Evolutionary conservation across 139 green algal species (phyloP).

Genomic region (Haematococcus lacustris): DNA sequence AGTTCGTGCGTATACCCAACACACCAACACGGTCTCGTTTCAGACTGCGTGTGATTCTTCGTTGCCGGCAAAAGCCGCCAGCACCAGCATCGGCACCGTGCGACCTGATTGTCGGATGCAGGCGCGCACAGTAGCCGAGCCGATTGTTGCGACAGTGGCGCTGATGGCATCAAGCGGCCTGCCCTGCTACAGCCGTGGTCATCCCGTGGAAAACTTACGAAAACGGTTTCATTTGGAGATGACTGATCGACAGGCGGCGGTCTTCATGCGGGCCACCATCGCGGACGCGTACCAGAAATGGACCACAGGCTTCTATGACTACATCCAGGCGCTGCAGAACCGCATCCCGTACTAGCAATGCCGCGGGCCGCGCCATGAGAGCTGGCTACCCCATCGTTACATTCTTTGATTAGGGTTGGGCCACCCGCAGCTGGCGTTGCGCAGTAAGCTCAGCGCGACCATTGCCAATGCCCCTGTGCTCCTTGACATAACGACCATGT

Average conservation of each 20-base stretch:
- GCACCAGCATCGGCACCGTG: too few relatives aligned
- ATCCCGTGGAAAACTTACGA: conserved; percentile 65
- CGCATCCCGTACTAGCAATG: conserved; percentile 17
- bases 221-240: conserved; percentile 73
- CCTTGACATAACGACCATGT: too few relatives aligned
- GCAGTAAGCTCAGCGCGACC: too few relatives aligned
- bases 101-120: conserved; percentile 62
- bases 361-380: too few relatives aligned
- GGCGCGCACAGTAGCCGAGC: conserved; percentile 81
- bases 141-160: conserved; percentile 73
- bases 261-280: conserved; percentile 60
- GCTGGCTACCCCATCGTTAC: too few relatives aligned
- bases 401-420: too few relatives aligned
- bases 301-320: conserved; percentile 88
- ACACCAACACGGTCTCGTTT: too few relatives aligned
- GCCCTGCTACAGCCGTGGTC: conserved; percentile 82
- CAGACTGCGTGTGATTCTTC: too few relatives aligned
- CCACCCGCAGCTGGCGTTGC: too few relatives aligned
- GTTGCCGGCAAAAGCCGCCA: too few relatives aligned
- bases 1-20: too few relatives aligned
- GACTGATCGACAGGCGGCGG: conserved; percentile 37
- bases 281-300: conserved; percentile 85
- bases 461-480: too few relatives aligned
- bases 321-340: conserved; percentile 49
- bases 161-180: conserved; percentile 87